Percentiles rank a stretch among this genome's conserved stretches.
phyloP scores from a whole-genome alignment of 768 basidiomycete species.

The Tricholoma hemisulphureum region DNA sequence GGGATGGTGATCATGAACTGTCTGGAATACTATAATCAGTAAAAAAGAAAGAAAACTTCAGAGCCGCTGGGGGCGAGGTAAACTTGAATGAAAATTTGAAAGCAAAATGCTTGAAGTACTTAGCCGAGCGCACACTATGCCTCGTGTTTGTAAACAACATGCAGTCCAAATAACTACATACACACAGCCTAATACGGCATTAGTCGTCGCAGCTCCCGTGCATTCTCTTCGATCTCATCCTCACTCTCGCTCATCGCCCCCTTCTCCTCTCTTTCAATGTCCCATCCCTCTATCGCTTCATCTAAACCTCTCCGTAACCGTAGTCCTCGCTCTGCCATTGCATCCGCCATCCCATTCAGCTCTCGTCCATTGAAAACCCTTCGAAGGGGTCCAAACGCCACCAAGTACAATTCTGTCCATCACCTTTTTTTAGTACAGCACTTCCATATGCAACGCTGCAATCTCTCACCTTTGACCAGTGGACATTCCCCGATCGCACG shows the following conservation, averaged over 20 bases:
- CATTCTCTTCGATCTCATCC: constrained; percentile 61
- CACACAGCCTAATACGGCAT: constrained; percentile 53
- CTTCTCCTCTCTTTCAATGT: constrained; percentile 32
- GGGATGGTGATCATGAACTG: constrained; percentile 57
- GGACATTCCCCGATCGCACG: constrained; percentile 76
- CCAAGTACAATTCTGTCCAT: constrained; percentile 64
- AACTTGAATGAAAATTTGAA: too few species aligned
- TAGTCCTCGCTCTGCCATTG: constrained; percentile 75
- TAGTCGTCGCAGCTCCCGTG: constrained; percentile 56
- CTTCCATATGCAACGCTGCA: neutral
- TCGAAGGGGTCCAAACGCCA: constrained; percentile 74
- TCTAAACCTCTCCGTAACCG: constrained; percentile 64
- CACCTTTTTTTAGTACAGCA: neutral
- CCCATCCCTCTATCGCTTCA: constrained; percentile 48
- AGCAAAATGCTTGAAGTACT: too few species aligned
- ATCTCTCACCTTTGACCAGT: constrained; percentile 61
- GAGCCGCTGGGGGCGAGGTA: too few species aligned
- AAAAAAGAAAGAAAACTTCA: too few species aligned
- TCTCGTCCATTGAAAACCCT: constrained; percentile 59
- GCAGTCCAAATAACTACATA: constrained; percentile 1
- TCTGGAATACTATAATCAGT: too few species aligned
- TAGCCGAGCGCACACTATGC: constrained; percentile 11
- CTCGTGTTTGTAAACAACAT: constrained; percentile 30
- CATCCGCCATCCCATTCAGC: constrained; percentile 59
- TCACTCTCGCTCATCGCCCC: constrained; percentile 29